Percentiles rank a stretch among this genome's conserved stretches.
phyloP scores from a whole-genome alignment of 2,329 filamentous ascomycete species.

The Calonectria pauciramosa region DNA sequence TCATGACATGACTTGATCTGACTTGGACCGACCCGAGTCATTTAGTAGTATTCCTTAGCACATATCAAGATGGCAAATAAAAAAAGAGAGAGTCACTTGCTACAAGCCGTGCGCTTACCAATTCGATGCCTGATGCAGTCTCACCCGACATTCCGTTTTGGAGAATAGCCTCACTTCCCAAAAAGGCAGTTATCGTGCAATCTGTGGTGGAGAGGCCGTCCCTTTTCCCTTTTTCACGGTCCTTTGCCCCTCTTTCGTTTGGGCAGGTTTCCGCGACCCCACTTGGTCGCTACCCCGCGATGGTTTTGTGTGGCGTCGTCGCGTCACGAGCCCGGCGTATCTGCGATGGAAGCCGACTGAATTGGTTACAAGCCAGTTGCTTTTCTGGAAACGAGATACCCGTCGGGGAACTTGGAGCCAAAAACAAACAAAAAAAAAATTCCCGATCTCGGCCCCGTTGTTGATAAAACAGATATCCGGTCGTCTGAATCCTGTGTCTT shows the following conservation, averaged over 20 bases:
- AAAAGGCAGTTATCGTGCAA: conserved; percentile 13
- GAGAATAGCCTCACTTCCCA: not conserved
- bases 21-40: not conserved
- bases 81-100: too few relatives aligned
- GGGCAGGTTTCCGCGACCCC: conserved; percentile 38
- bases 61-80: not conserved
- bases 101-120: conserved; percentile 2
- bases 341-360: not conserved
- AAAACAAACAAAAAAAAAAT: not conserved
- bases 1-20: not conserved
- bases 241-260: conserved; percentile 1
- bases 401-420: not conserved
- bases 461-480: not conserved
- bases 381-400: not conserved
- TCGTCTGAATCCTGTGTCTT: not conserved
- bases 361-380: not conserved
- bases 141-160: conserved; percentile 18
- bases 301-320: not conserved
- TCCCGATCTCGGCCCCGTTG: conserved; percentile 17
- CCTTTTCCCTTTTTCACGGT: not conserved
- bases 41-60: not conserved
- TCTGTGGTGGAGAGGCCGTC: not conserved
- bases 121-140: conserved; percentile 2
- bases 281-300: conserved; percentile 9
- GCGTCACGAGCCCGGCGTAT: not conserved